Evolutionary conservation across 2,329 filamentous ascomycete genomes (phyloP).

Genomic region (Venturia pyrina): DNA sequence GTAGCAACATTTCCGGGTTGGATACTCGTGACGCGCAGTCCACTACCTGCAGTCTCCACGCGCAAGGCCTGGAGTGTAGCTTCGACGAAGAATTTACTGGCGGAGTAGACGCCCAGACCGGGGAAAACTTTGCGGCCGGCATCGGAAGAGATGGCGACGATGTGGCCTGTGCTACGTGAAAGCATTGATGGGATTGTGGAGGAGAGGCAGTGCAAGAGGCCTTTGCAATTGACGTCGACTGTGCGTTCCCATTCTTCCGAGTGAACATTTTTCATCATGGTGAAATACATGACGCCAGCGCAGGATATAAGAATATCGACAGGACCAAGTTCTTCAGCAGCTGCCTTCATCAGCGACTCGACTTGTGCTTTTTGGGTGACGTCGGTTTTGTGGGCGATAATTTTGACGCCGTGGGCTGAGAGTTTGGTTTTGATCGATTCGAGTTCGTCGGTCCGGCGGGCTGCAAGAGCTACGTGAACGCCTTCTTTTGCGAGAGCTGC

Average conservation of each 20-base stretch:
- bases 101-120: conserved; percentile 71
- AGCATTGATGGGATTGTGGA: conserved; percentile 64
- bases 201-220: conserved; percentile 62
- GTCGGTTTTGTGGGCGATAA: conserved; percentile 61
- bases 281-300: conserved; percentile 82
- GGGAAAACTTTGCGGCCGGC: conserved; percentile 75
- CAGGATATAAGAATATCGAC: conserved; percentile 72
- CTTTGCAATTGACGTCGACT: conserved; percentile 81
- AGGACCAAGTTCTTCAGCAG: conserved; percentile 54
- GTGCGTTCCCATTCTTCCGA: conserved; percentile 71
- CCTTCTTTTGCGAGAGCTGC: conserved; percentile 30
- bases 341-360: conserved; percentile 50
- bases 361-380: conserved; percentile 59
- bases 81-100: conserved; percentile 78
- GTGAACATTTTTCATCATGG: conserved; percentile 70
- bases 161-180: conserved; percentile 56
- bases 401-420: conserved; percentile 48
- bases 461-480: conserved; percentile 44
- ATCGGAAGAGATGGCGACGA: conserved; percentile 74
- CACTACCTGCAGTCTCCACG: conserved; percentile 64
- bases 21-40: conserved; percentile 61
- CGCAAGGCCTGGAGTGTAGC: conserved; percentile 66
- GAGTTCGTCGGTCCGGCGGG: conserved; percentile 59
- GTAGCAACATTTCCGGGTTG: conserved; percentile 72
- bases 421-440: conserved; percentile 56